A percentile compares a stretch with the other conserved stretches of the same genome.
phyloP scores from a whole-genome alignment of 1,139 yeast genomes.

The Scheffersomyces insectosa region DNA sequence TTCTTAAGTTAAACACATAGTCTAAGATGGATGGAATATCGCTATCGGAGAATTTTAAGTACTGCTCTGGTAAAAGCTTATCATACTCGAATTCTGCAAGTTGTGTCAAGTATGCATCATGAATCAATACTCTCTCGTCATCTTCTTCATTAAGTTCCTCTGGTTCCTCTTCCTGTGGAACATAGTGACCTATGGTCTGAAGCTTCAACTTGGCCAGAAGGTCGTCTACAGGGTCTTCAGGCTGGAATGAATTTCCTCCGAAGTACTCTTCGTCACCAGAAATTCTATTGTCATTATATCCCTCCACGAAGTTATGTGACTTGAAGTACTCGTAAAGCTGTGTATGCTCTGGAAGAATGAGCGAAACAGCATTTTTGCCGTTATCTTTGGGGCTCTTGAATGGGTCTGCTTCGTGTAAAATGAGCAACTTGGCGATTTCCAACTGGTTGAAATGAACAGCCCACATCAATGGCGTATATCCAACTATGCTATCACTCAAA shows the following conservation, averaged over 20 bases:
- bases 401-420: constrained; percentile 47
- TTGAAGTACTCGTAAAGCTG: constrained; percentile 40
- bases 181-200: constrained; percentile 44
- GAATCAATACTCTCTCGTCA: constrained; percentile 32
- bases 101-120: constrained; percentile 30
- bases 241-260: constrained; percentile 17
- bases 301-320: constrained; percentile 41
- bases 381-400: constrained; percentile 26
- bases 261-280: constrained; percentile 16
- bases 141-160: constrained; percentile 31
- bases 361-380: constrained; percentile 33
- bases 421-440: constrained; percentile 33
- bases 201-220: constrained; percentile 49
- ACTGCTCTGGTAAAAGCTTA: constrained; percentile 46
- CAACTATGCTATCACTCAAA: constrained; percentile 31
- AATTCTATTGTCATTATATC: constrained; percentile 13
- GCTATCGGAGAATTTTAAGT: constrained; percentile 60
- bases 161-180: constrained; percentile 25
- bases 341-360: constrained; percentile 32
- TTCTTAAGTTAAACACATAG: constrained; percentile 48
- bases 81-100: constrained; percentile 49
- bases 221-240: constrained; percentile 26
- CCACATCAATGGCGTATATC: constrained; percentile 51
- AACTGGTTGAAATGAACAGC: constrained; percentile 43
- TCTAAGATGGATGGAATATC: constrained; percentile 65